Conservation (phyloP, 495 filamentous ascomycete genomes). For the Cercophora samala region DNA sequence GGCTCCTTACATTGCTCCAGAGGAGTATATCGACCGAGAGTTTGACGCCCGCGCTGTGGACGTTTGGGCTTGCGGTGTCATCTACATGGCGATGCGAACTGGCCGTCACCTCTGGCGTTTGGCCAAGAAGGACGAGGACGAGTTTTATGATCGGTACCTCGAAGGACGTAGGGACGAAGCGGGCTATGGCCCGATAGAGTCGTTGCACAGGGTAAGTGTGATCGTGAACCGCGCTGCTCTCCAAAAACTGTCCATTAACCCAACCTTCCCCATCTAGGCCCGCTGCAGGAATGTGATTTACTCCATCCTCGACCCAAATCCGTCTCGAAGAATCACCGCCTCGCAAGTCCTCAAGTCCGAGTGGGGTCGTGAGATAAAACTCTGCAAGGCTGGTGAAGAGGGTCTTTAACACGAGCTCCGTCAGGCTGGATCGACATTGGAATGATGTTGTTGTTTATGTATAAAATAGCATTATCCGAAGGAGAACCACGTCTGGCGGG, state of each 20-base stretch:
- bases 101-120: conserved; percentile 95
- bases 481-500: background rate
- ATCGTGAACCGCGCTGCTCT: background rate
- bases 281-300: conserved; percentile 99
- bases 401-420: conserved; percentile 54
- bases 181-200: conserved; percentile 95
- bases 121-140: conserved; percentile 91
- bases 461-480: background rate
- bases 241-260: conserved; percentile 11
- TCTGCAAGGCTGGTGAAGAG: conserved; percentile 94
- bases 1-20: conserved; percentile 94
- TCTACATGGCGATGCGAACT: conserved; percentile 99
- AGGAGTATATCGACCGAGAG: conserved; percentile 91
- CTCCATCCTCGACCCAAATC: conserved; percentile 96
- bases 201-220: conserved; percentile 80
- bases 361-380: conserved; percentile 94
- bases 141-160: conserved; percentile 92
- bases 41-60: conserved; percentile 97
- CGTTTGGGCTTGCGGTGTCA: conserved; percentile 96
- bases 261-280: conserved; percentile 53
- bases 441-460: conserved; percentile 6
- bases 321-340: conserved; percentile 84
- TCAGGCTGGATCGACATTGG: conserved; percentile 12
- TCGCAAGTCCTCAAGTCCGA: conserved; percentile 96
- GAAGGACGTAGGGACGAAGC: conserved; percentile 89